phyloP scores from a whole-genome alignment of 2,329 filamentous ascomycete genomes.

The Pyrenophora seminiperda region DNA sequence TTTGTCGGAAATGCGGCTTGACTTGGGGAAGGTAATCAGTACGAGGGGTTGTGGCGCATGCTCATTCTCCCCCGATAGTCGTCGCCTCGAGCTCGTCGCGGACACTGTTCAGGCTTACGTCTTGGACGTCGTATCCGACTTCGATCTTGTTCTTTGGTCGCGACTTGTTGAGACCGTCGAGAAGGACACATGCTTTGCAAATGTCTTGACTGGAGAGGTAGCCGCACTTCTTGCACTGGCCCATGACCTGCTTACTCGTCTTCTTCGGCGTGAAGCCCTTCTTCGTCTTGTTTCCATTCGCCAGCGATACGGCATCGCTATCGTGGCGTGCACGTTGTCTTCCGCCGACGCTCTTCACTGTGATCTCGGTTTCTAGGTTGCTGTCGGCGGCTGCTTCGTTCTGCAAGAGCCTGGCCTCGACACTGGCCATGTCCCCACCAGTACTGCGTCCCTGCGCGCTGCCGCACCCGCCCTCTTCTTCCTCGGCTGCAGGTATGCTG shows the following conservation, averaged over 20 bases:
- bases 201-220: constrained; percentile 94
- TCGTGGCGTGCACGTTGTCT: constrained; percentile 44
- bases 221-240: constrained; percentile 84
- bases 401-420: constrained; percentile 74
- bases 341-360: constrained; percentile 43
- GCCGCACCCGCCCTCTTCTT: constrained; percentile 75
- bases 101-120: constrained; percentile 28
- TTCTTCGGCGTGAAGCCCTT: constrained; percentile 36
- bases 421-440: constrained; percentile 78
- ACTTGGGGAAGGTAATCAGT: background rate
- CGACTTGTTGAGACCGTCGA: constrained; percentile 87
- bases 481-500: constrained; percentile 53
- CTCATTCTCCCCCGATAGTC: constrained; percentile 29
- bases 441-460: constrained; percentile 68
- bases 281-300: constrained; percentile 26
- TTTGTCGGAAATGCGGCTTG: background rate
- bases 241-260: constrained; percentile 69
- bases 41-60: background rate
- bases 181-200: constrained; percentile 89
- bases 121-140: constrained; percentile 33
- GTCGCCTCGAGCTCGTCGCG: constrained; percentile 31
- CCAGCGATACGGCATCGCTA: constrained; percentile 20
- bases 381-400: constrained; percentile 63
- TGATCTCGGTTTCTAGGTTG: constrained; percentile 71
- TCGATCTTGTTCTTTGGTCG: constrained; percentile 50